Evolutionary conservation across 495 filamentous ascomycete genomes (phyloP).

Genomic region (Neurospora pannonica): DNA sequence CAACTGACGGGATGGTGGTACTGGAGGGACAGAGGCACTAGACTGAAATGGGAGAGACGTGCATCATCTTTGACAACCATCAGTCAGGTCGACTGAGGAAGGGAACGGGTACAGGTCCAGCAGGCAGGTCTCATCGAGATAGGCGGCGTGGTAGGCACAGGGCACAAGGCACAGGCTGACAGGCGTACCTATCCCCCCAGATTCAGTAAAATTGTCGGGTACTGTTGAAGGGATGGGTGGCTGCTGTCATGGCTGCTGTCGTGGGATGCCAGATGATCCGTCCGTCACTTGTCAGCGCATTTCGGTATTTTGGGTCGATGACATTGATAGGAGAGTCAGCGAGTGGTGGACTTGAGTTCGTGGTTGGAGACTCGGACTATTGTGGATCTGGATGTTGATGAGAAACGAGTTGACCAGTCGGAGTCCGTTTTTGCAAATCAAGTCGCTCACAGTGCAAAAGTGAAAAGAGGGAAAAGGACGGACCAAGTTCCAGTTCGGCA

Average conservation of each 20-base stretch:
- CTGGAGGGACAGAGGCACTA: background rate
- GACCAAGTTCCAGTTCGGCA: background rate
- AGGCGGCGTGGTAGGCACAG: background rate
- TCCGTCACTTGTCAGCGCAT: background rate
- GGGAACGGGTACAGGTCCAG: background rate
- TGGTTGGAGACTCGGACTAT: background rate
- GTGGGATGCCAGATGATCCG: background rate
- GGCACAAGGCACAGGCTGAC: background rate
- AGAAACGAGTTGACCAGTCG: background rate
- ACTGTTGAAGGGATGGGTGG: background rate
- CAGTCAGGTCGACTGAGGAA: background rate
- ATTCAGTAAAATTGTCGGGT: background rate
- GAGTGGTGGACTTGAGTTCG: background rate
- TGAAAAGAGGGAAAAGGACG: background rate
- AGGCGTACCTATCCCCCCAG: background rate
- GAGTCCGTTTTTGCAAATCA: background rate
- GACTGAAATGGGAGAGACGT: background rate
- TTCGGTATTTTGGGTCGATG: background rate
- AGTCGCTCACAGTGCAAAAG: background rate
- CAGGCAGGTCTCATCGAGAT: background rate
- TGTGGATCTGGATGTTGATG: background rate
- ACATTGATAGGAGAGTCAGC: background rate
- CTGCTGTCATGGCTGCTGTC: background rate
- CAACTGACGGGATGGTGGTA: background rate
- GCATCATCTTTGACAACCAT: background rate